Conservation (phyloP, 352 stramenopile species). For the Globisporangium paroecandrum region DNA sequence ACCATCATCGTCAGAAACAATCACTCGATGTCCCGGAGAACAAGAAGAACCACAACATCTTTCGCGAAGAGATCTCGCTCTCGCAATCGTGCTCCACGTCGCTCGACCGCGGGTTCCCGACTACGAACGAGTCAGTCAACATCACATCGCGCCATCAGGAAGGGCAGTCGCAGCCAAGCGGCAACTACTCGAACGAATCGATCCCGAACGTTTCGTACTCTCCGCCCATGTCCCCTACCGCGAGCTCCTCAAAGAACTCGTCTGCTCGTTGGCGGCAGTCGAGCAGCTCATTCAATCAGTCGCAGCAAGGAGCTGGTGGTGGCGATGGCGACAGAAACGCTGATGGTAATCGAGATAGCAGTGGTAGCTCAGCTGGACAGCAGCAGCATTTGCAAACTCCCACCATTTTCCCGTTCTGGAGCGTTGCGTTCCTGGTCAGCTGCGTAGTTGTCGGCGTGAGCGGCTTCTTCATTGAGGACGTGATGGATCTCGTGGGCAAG, state of each 20-base stretch:
- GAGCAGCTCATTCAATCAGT: background rate
- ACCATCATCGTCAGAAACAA: conserved; percentile 6
- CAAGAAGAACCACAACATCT: conserved; percentile 11
- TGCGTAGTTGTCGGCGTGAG: conserved; percentile 41
- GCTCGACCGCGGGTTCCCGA: conserved; percentile 1
- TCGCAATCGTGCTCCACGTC: conserved; percentile 17
- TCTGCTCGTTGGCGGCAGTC: conserved; percentile 5
- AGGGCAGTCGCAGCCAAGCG: background rate
- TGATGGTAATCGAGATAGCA: background rate
- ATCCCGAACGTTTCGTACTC: conserved; percentile 29
- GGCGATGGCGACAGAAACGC: background rate
- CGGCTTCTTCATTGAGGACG: conserved; percentile 57
- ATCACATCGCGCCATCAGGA: conserved; percentile 2
- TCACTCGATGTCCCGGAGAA: background rate
- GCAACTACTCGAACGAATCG: conserved; percentile 19
- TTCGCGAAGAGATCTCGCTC: conserved; percentile 31
- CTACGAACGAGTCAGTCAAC: conserved; percentile 6
- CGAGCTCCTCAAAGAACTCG: conserved; percentile 2
- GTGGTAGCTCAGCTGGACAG: background rate
- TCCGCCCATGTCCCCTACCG: conserved; percentile 19
- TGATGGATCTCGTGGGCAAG: conserved; percentile 31
- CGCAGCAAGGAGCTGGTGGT: background rate
- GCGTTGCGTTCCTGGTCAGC: conserved; percentile 32
- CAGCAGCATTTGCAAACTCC: background rate
- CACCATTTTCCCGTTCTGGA: conserved; percentile 37